Evolutionary conservation across 2,329 filamentous ascomycete genomes (phyloP), one percentile per base, ranked within the genome.

Genomic region (Emmonsiellopsis sp.): DNA sequence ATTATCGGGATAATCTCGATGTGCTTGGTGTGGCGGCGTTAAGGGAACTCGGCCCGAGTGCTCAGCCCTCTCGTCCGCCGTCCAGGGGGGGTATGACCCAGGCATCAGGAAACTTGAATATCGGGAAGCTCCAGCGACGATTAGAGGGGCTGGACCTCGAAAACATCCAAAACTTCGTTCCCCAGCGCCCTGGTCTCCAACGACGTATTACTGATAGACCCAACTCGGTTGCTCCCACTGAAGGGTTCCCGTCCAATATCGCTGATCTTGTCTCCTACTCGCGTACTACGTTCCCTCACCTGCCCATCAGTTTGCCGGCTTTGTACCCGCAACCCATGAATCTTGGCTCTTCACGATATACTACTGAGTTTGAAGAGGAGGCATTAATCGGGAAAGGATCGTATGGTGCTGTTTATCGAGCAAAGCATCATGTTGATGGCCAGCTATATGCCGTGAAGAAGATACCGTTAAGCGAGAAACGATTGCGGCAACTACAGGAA

Each of bases 401-500:
- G 0, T 86, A 84, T 61, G 83, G 82, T 1, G 76, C 77, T 39
- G 84, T 86, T 2, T 86, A 77, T 62, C 79, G 79, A 57, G 82
- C 78, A 9, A 75, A 71, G 47, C 80, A 86, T 57, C 75, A 77
- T 49, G 75, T 86, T 5, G 84, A 87, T 61, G 76, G 77, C 6
- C 75, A 77, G 44, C 70, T 77, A 39, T 87, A 86, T 60, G 84
- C 84, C 0, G 74, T 87, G 48, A 87, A 87, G 63, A 82, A 83
- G 56, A 82, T 87, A 6, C 74, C 77, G 0, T 69, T 86, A 6
- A 79, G 77, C 48, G 68, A 75, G 40, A 70, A 73, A 44, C 71
- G 77, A 27, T 68, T 82, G 8, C 72, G 74, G 37, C 74, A 73
- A 57, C 72, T 83, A n/a, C 71, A 77, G 46, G 68, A 75, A 51